Conservation (phyloP, 31 red algal genomes). For the Endocladia muricata region DNA sequence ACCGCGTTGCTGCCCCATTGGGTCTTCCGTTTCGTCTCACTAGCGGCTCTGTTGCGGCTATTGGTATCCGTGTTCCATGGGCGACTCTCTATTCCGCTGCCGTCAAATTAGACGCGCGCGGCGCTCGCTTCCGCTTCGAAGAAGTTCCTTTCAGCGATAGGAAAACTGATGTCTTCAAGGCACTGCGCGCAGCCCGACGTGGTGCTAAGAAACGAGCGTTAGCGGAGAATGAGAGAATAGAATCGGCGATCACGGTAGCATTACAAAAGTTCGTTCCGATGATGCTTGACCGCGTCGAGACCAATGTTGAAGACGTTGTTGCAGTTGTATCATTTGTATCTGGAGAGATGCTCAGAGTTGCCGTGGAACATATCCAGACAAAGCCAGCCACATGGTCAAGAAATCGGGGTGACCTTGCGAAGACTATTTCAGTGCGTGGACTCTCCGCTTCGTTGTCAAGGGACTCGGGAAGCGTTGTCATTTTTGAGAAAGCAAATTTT, state of each 20-base stretch:
- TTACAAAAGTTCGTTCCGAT: slow-evolving; percentile 39
- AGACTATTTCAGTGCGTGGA: slow-evolving; percentile 18
- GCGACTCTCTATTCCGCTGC: slow-evolving; percentile 32
- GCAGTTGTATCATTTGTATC: slow-evolving; percentile 31
- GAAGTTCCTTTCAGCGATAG: slow-evolving; percentile 26
- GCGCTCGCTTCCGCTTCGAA: slow-evolving; percentile 9
- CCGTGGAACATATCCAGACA: neutral
- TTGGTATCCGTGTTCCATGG: slow-evolving; percentile 48
- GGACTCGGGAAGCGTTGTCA: neutral
- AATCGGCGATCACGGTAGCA: slow-evolving; percentile 16
- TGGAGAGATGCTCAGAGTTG: neutral
- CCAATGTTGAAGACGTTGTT: slow-evolving; percentile 25
- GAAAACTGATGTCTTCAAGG: slow-evolving; percentile 37
- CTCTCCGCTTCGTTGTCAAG: slow-evolving; percentile 17
- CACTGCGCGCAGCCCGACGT: slow-evolving; percentile 13
- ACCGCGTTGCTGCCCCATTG: slow-evolving; percentile 5
- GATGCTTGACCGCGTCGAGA: slow-evolving; percentile 51
- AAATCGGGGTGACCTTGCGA: slow-evolving; percentile 29
- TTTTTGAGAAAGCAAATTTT: neutral
- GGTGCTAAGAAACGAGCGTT: slow-evolving; percentile 34
- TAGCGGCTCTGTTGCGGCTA: slow-evolving; percentile 12
- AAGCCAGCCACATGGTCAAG: neutral
- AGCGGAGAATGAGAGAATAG: slow-evolving; percentile 30
- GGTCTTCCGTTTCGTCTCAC: slow-evolving; percentile 15
- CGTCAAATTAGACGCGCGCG: slow-evolving; percentile 20